These are phyloP conservation scores for Chrysopogon serrulatus DNA, from an alignment of 176 grass and related monocot genomes.

Conservation along the genomic window DNA sequence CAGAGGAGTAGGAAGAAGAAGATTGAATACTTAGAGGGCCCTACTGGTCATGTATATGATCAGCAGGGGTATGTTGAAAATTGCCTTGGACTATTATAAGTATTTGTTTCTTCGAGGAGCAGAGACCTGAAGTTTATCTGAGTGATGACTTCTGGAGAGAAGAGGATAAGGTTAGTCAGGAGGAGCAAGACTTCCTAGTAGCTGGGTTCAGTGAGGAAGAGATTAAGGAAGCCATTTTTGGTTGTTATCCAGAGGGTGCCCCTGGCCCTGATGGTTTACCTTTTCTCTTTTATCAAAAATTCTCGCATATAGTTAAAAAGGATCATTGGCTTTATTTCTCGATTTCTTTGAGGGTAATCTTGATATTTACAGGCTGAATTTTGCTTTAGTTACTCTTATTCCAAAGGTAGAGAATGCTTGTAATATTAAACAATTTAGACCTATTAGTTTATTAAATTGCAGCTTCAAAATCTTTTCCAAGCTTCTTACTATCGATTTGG, in stretches of 20 bases:
- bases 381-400: too few species aligned
- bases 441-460: too few species aligned
- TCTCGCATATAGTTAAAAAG: too few species aligned
- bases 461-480: too few species aligned
- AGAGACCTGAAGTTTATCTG: rapidly evolving
- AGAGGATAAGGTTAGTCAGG: rapidly evolving
- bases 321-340: too few species aligned
- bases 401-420: too few species aligned
- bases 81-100: background rate
- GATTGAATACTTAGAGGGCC: rapidly evolving
- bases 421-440: too few species aligned
- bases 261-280: background rate
- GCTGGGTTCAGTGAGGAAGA: background rate
- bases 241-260: background rate
- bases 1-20: background rate
- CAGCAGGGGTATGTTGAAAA: rapidly evolving
- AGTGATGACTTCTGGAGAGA: rapidly evolving
- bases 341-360: too few species aligned
- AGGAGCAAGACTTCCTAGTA: rapidly evolving
- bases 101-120: background rate
- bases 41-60: rapidly evolving
- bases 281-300: background rate
- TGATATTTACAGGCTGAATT: too few species aligned
- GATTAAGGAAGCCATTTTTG: background rate
- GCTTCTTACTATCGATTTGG: too few species aligned